Conservation (phyloP, 2,329 filamentous ascomycete genomes). For the Aspergillus sp. region DNA sequence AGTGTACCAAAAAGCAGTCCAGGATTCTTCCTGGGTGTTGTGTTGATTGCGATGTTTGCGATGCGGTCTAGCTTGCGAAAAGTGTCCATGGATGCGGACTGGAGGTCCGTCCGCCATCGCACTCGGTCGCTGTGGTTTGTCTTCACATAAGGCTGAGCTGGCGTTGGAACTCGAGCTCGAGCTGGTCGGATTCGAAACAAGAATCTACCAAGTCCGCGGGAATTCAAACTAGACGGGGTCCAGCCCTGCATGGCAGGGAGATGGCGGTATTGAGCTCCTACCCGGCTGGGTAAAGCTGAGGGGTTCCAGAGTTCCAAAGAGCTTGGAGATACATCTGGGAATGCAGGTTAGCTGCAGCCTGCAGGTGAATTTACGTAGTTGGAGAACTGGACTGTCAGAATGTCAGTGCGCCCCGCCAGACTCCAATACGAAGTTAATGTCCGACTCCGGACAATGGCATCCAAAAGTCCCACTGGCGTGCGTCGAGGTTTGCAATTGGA, state of each 20-base stretch:
- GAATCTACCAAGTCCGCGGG: too few species aligned
- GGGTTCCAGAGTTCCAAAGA: background rate
- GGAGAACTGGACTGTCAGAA: background rate
- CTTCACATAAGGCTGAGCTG: background rate
- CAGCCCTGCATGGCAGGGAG: too few species aligned
- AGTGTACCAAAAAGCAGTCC: background rate
- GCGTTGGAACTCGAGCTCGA: too few species aligned
- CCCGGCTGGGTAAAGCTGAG: background rate
- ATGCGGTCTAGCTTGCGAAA: too few species aligned
- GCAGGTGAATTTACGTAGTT: background rate
- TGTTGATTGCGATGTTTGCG: background rate
- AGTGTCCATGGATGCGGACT: too few species aligned
- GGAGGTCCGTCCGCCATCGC: background rate
- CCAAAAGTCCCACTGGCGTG: background rate
- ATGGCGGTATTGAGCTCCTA: background rate
- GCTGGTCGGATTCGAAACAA: background rate
- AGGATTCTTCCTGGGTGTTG: background rate
- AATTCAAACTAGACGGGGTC: background rate
- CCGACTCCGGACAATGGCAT: background rate
- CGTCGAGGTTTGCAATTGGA: conserved; percentile 3
- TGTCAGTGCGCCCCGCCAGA: background rate
- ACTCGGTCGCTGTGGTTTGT: background rate
- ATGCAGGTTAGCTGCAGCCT: background rate
- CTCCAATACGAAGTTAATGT: background rate
- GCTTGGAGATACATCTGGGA: too few species aligned